A percentile compares a stretch with the other conserved stretches of the same genome.
Evolutionary conservation across 2,329 filamentous ascomycete species (phyloP).

Genomic region (Acrocalymma vagum): DNA sequence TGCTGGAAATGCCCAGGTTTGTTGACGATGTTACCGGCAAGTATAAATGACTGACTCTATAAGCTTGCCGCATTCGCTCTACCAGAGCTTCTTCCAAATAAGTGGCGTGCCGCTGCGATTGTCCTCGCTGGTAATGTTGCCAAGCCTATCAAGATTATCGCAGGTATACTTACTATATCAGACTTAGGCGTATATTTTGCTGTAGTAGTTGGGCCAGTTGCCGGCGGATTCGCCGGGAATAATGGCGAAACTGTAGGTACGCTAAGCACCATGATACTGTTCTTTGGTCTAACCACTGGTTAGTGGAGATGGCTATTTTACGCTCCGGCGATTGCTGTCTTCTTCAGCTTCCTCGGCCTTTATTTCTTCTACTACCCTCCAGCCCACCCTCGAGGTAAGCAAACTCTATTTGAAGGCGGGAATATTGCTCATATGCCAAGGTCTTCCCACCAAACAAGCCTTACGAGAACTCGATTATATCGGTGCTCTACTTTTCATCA

Average conservation of each 20-base stretch:
- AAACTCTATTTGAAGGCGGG: too few species aligned
- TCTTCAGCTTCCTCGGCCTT: slow-evolving; percentile 55
- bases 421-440: not conserved
- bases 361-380: slow-evolving; percentile 53
- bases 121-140: slow-evolving; percentile 18
- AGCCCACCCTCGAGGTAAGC: slow-evolving; percentile 44
- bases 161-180: slow-evolving; percentile 46
- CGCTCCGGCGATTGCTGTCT: slow-evolving; percentile 52
- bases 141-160: not conserved
- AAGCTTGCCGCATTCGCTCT: slow-evolving; percentile 55
- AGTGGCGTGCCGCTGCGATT: slow-evolving; percentile 45
- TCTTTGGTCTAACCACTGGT: slow-evolving; percentile 1
- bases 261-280: too few species aligned
- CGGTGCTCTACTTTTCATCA: slow-evolving; percentile 40
- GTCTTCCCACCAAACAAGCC: slow-evolving; percentile 27
- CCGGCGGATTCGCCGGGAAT: slow-evolving; percentile 52
- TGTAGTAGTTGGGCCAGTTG: slow-evolving; percentile 57
- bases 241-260: slow-evolving; percentile 31
- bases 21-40: not conserved
- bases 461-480: slow-evolving; percentile 43
- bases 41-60: not conserved
- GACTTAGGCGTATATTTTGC: slow-evolving; percentile 51
- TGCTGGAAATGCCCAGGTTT: slow-evolving; percentile 31
- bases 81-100: slow-evolving; percentile 59
- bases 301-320: slow-evolving; percentile 59